A percentile compares a stretch with the other conserved stretches of the same genome.
These are phyloP conservation scores for Puccinia novopanici DNA, from an alignment of 1,284 basidiomycete species.

Conservation along the genomic window DNA sequence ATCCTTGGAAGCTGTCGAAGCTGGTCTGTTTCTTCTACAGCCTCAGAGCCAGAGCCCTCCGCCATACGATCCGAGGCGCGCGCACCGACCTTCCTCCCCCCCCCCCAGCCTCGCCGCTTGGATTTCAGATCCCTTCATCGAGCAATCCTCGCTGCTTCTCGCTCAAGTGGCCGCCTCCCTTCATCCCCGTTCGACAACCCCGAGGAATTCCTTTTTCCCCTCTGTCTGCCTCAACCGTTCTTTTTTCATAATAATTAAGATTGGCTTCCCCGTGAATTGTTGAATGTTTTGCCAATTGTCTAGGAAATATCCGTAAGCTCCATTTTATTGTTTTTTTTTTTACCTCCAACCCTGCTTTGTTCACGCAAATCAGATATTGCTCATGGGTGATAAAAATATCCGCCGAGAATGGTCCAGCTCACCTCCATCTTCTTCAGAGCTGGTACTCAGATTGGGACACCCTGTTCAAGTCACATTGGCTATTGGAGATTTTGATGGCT, in stretches of 20 bases:
- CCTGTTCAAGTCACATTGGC: not conserved
- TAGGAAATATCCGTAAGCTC: conserved; percentile 1
- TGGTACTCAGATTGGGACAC: not conserved
- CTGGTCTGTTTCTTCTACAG: not conserved
- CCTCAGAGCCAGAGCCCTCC: not conserved
- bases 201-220: not conserved
- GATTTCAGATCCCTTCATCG: too few species aligned
- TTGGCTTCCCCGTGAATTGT: too few species aligned
- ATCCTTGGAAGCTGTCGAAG: not conserved
- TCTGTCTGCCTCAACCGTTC: not conserved
- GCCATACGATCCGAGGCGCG: not conserved
- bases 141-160: too few species aligned
- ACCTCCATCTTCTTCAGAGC: too few species aligned
- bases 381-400: not conserved
- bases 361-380: not conserved
- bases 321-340: not conserved
- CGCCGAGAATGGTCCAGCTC: not conserved
- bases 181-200: too few species aligned
- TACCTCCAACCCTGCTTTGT: not conserved
- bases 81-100: conserved; percentile 25
- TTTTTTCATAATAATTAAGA: not conserved
- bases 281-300: not conserved
- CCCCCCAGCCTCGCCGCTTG: too few species aligned
- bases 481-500: not conserved
- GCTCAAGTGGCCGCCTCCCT: too few species aligned